Evolutionary conservation across 192 early-diverging fungal species (phyloP).

Genomic region (Pilaira anomala): DNA sequence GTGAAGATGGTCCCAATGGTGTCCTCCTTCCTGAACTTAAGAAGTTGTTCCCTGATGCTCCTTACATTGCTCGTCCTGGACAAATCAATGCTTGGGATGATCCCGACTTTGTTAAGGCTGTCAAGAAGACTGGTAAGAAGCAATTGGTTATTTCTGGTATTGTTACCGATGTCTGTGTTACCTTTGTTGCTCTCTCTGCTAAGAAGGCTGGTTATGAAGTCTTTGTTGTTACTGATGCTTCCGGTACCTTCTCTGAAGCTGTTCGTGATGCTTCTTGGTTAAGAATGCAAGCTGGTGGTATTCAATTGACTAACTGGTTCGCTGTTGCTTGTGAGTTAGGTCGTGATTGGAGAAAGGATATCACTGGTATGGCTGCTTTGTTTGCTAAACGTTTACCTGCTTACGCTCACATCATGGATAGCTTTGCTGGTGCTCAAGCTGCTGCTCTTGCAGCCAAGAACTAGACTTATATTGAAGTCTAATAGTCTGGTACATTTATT

Average conservation of each 20-base stretch:
- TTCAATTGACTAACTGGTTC: conserved; percentile 35
- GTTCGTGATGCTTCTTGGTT: conserved; percentile 31
- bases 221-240: conserved; percentile 36
- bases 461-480: too few species aligned
- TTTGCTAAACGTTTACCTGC: conserved; percentile 26
- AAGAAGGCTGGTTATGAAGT: conserved; percentile 36
- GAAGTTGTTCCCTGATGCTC: conserved; percentile 30
- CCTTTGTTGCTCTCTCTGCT: conserved; percentile 34
- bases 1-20: conserved; percentile 32
- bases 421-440: conserved; percentile 20
- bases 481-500: too few species aligned
- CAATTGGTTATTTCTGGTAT: conserved; percentile 34
- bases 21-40: conserved; percentile 20
- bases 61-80: conserved; percentile 29
- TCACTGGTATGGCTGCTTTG: conserved; percentile 23
- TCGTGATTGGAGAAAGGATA: conserved; percentile 30
- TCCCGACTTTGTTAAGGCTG: conserved; percentile 24
- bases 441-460: not conserved
- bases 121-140: conserved; percentile 33
- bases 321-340: conserved; percentile 32
- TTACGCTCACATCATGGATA: conserved; percentile 27
- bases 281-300: conserved; percentile 25
- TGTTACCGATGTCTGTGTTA: conserved; percentile 36
- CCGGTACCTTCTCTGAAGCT: conserved; percentile 28
- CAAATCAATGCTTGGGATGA: conserved; percentile 37